Conservation (phyloP, 768 basidiomycete genomes). For the Asterophora parasitica region DNA sequence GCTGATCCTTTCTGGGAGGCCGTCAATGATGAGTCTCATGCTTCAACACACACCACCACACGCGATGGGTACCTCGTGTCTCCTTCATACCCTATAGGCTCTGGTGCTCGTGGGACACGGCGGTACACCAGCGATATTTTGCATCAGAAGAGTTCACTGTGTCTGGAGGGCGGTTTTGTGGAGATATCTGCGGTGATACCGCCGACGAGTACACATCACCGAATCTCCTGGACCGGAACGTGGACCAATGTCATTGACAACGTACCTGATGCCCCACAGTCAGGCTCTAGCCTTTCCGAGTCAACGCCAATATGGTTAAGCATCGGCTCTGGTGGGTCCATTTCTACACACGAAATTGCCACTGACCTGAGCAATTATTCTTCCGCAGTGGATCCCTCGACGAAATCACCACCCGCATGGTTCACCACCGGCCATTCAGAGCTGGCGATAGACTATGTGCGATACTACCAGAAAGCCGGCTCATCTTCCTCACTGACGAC, state of each 20-base stretch:
- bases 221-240: slow-evolving; percentile 8
- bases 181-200: slow-evolving; percentile 12
- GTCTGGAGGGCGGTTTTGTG: slow-evolving; percentile 19
- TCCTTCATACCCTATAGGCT: not conserved
- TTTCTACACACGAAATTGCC: no score
- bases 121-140: slow-evolving; percentile 8
- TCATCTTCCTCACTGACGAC: no score
- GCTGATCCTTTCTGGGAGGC: slow-evolving; percentile 15
- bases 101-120: not conserved
- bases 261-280: not conserved
- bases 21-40: not conserved
- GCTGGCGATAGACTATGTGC: slow-evolving; percentile 14
- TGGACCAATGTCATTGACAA: not conserved
- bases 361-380: no score
- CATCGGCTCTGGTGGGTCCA: slow-evolving; percentile 3
- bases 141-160: slow-evolving; percentile 10
- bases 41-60: slow-evolving; percentile 7
- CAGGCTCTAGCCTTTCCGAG: not conserved
- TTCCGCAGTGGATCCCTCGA: not conserved
- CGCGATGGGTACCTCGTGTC: slow-evolving; percentile 8
- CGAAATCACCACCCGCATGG: not conserved
- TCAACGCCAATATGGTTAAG: not conserved
- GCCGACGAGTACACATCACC: not conserved
- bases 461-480: slow-evolving; percentile 12
- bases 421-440: not conserved